Evolutionary conservation across 768 basidiomycete species (phyloP).

Genomic region (Phylloporus sp.): DNA sequence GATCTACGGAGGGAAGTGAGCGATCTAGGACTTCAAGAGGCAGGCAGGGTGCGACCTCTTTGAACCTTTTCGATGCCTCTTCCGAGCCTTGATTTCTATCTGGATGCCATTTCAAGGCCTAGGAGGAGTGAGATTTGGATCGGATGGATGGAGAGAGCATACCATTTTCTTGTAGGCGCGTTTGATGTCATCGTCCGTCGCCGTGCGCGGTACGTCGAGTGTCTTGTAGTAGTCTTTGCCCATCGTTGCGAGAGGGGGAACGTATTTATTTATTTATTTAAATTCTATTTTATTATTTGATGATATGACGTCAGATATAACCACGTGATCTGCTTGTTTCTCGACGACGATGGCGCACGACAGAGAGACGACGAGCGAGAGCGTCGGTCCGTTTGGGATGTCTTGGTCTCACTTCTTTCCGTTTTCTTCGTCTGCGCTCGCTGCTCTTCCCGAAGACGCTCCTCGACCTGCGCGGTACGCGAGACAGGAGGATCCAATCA

Average conservation of each 20-base stretch:
- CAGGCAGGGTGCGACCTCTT: constrained; percentile 57
- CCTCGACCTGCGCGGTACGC: constrained; percentile 46
- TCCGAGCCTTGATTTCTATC: constrained; percentile 86
- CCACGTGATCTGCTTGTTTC: constrained; percentile 8
- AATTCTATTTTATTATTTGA: too few relatives aligned
- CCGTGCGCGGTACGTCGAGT: constrained; percentile 68
- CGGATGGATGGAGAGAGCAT: constrained; percentile 13
- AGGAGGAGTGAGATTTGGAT: constrained; percentile 10
- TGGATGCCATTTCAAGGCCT: constrained; percentile 94
- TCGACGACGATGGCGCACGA: constrained; percentile 14
- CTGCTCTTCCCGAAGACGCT: constrained; percentile 39
- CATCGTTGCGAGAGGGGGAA: constrained; percentile 20
- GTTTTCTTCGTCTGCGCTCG: constrained; percentile 63
- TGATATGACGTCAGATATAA: constrained; percentile 28
- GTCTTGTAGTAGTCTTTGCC: constrained; percentile 87
- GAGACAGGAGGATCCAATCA: constrained; percentile 64
- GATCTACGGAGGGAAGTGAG: constrained; percentile 43
- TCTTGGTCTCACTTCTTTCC: constrained; percentile 66
- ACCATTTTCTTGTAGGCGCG: constrained; percentile 95
- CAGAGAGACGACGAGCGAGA: constrained; percentile 10
- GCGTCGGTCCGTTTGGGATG: constrained; percentile 39
- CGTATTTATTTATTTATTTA: too few relatives aligned
- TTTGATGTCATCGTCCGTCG: constrained; percentile 84
- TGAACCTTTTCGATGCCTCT: constrained; percentile 84
- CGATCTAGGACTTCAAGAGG: too few relatives aligned